These are phyloP conservation scores for Iberis pinnata DNA, from an alignment of 345 rosid species.

Conservation along the genomic window DNA sequence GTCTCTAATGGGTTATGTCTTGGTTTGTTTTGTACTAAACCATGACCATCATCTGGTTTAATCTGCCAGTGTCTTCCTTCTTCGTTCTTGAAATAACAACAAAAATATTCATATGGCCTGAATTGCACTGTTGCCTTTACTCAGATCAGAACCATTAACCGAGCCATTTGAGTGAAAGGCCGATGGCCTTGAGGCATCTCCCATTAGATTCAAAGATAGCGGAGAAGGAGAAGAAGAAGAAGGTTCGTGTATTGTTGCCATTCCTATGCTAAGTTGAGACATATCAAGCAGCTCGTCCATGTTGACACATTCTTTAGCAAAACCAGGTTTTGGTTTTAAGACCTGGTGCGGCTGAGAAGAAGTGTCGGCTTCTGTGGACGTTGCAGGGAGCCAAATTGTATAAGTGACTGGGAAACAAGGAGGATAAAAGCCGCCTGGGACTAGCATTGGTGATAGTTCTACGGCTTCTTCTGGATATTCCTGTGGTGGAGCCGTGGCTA, in stretches of 20 bases:
- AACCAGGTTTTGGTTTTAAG: slow-evolving; percentile 61
- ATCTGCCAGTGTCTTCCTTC: too few species aligned
- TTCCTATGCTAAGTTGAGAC: slow-evolving; percentile 69
- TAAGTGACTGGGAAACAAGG: slow-evolving; percentile 49
- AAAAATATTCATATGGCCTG: slow-evolving; percentile 47
- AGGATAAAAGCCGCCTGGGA: slow-evolving; percentile 46
- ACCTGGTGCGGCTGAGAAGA: slow-evolving; percentile 49
- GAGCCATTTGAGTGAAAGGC: slow-evolving; percentile 73
- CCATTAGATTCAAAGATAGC: slow-evolving; percentile 54
- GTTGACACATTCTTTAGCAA: slow-evolving; percentile 64
- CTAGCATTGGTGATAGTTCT: slow-evolving; percentile 30
- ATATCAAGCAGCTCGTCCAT: slow-evolving; percentile 71
- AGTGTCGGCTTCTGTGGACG: slow-evolving; percentile 30
- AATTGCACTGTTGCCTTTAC: slow-evolving; percentile 56
- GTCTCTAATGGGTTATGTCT: slow-evolving; percentile 4
- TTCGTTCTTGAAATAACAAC: slow-evolving; percentile 4
- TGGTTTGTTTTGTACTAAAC: too few species aligned
- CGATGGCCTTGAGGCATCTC: slow-evolving; percentile 71
- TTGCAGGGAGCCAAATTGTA: slow-evolving; percentile 51
- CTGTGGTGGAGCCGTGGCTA: slow-evolving; percentile 37
- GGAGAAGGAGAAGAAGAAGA: slow-evolving; percentile 27
- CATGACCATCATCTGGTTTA: too few species aligned
- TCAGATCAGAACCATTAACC: slow-evolving; percentile 42
- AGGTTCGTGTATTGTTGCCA: slow-evolving; percentile 32
- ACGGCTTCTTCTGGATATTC: slow-evolving; percentile 40